Conservation (phyloP, 805 yeast species). For the Lipomyces kockii region DNA sequence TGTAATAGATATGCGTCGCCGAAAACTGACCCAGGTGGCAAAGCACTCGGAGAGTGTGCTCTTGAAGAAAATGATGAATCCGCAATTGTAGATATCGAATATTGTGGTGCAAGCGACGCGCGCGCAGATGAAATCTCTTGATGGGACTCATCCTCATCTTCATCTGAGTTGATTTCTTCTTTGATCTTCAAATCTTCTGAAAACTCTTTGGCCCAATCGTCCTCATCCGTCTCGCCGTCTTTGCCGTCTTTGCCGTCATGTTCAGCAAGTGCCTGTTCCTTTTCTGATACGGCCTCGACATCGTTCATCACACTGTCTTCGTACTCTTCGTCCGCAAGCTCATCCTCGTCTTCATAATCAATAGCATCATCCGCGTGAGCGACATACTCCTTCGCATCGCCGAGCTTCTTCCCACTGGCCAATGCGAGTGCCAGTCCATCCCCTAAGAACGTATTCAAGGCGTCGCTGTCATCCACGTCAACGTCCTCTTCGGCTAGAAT, state of each 20-base stretch:
- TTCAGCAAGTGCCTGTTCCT: constrained; percentile 43
- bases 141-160: constrained; percentile 8
- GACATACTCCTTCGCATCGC: constrained; percentile 15
- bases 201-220: constrained; percentile 45
- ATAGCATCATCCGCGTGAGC: constrained; percentile 87
- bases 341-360: constrained; percentile 94
- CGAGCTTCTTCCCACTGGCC: constrained; percentile 3
- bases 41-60: constrained; percentile 1
- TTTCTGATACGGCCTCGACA: constrained; percentile 36
- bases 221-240: constrained; percentile 47
- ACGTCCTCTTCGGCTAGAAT: constrained; percentile 26
- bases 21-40: neutral
- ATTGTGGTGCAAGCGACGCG: neutral
- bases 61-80: neutral
- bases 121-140: neutral
- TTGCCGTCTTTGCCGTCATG: constrained; percentile 49
- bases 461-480: constrained; percentile 23
- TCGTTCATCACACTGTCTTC: constrained; percentile 40
- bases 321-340: constrained; percentile 85
- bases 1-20: constrained; percentile 17
- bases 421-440: constrained; percentile 6
- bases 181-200: constrained; percentile 16
- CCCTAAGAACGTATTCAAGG: constrained; percentile 5
- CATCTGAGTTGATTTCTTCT: constrained; percentile 9
- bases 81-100: constrained; percentile 37